Evolutionary conservation across 305 asterid species (phyloP), one percentile per base, ranked within the genome.

Genomic region (Plantago rigida): DNA sequence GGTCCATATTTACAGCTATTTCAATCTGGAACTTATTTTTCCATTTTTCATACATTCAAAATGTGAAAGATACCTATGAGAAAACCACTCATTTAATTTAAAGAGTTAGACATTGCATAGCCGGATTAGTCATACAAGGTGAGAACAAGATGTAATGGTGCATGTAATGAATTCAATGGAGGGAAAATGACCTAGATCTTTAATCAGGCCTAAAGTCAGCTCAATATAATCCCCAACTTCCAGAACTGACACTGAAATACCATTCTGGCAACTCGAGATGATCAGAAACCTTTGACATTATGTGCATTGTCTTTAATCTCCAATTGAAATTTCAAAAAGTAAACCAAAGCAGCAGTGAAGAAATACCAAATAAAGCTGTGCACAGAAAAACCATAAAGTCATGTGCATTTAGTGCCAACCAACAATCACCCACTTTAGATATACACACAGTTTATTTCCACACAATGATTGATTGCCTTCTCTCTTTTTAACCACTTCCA

Each of bases 401-500:
- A 6, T 36, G 2, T 66, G 75, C 73, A 73, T 61, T 77, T 71
- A 61, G 59, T 71, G 72, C 51, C 48, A 44, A 6, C 69, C 78
- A 72, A 70, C 77, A 63, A 60, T 69, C 76, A 68, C 67, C 76
- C 65, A 63, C 67, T 59, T 62, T 46, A 31, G 14, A 59, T 47
- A 39, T 57, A 15, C 41, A 62, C 62, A 41, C 62, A 61, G 58
- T 61, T 61, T n/a, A 61, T 70, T 59, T 59, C 29, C 48, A 60
- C 51, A 48, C 55, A 52, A 71, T 57, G 55, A 69, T 60, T 44
- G 71, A 6, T 36, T 36, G 5, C 2, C 44, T 65, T 47, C 26
- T 63, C 47, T 66, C 73, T 73, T 82, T 82, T 34, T 56, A 77
- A 71, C 84, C 64, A 85, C 81, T 70, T 72, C 64, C 68, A 73